Evolutionary conservation across 2,329 filamentous ascomycete genomes (phyloP).

Genomic region (Penicillium sp.): DNA sequence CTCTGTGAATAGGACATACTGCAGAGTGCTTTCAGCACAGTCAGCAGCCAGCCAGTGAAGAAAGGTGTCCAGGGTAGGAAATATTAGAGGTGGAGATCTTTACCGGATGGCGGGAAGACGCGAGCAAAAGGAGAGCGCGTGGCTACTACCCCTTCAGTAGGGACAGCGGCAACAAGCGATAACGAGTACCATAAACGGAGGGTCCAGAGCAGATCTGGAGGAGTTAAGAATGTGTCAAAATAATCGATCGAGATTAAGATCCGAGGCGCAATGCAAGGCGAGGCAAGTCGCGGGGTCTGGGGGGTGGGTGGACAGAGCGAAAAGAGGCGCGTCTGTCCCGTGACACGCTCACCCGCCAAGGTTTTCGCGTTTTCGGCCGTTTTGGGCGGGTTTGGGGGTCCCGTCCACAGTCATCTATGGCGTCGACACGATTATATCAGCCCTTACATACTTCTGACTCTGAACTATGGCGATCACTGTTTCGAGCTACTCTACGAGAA

Average conservation of each 20-base stretch:
- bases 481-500: slow-evolving; percentile 61
- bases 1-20: slow-evolving; percentile 44
- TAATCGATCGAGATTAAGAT: slow-evolving; percentile 10
- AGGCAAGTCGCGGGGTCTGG: slow-evolving; percentile 26
- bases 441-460: slow-evolving; percentile 5
- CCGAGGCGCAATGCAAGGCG: slow-evolving; percentile 21
- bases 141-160: slow-evolving; percentile 26
- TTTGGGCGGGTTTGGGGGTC: slow-evolving; percentile 6
- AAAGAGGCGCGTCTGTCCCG: slow-evolving; percentile 29
- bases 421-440: slow-evolving; percentile 21
- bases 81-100: slow-evolving; percentile 18
- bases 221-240: slow-evolving; percentile 16
- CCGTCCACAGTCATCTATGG: slow-evolving; percentile 16
- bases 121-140: slow-evolving; percentile 37
- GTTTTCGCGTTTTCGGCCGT: slow-evolving; percentile 28
- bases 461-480: slow-evolving; percentile 47
- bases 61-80: slow-evolving; percentile 16
- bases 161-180: slow-evolving; percentile 22
- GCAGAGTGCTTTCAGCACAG: not conserved
- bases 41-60: slow-evolving; percentile 11
- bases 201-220: slow-evolving; percentile 3
- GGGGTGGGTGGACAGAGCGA: slow-evolving; percentile 8
- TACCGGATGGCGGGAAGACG: slow-evolving; percentile 30
- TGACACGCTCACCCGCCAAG: slow-evolving; percentile 25
- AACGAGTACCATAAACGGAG: slow-evolving; percentile 19